Evolutionary conservation across 805 yeast species (phyloP), one percentile per base, ranked within the genome.

Genomic region (Grigorovia humatica): DNA sequence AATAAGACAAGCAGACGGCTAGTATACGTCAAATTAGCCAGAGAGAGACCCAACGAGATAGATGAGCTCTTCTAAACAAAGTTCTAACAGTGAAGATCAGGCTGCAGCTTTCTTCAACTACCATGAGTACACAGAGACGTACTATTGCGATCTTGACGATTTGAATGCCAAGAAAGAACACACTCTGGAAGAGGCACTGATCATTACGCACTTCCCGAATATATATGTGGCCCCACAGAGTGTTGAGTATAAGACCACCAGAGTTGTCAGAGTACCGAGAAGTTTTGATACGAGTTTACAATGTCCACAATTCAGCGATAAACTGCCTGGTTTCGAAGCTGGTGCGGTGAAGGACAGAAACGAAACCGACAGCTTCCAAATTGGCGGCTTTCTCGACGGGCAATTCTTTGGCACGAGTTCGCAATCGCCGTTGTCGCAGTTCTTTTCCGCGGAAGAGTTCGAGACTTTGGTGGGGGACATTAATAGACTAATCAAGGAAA

Each of bases 261-360:
- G 91, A 6, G 72, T 85, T n/a, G 82, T 84, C 4, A 62, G 90
- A 49, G 71, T 84, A 2, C 88, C 91, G 4, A 64, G 89, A 54
- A 52, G 70, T 1, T 79, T 74, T 51, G 68, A 68, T 17, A 62
- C 59, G 9, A 68, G 73, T 2, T 46, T 63, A 1, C 54, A 55
- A 35, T 69, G 72, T 18, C 88, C 89, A 1, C 77, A 73, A 55
- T 84, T 83, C 61, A 80, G 85, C 9, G 62, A 63, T 0, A 62
- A 54, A 9, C 55, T 74, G 0, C 89, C 89, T 0, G 90, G 90
- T 0, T 55, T 46, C 1, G 89, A 84, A 58, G 79, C 82, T 2
- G 88, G 83, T 2, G 86, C 86, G 0, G 62, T 79, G n/a, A 58
- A 51, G 2, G 56, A 53, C n/a, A 57, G 52, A 11, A 46, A 23